phyloP scores from a whole-genome alignment of 306 rosid genomes.

The Hippophae rhamnoides region DNA sequence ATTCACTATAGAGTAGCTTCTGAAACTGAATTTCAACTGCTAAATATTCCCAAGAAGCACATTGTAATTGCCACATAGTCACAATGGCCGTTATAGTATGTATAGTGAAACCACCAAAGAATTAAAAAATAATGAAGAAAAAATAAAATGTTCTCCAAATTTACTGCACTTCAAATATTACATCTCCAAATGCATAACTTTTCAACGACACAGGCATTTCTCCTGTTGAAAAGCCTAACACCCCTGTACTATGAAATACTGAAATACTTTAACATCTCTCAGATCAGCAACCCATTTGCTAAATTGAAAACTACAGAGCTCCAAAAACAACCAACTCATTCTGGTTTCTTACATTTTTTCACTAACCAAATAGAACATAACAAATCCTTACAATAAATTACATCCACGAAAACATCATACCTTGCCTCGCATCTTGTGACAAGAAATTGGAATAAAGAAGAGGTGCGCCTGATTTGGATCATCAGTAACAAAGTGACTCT shows the following conservation, averaged over 20 bases:
- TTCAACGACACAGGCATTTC: not conserved
- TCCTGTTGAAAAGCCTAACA: not conserved
- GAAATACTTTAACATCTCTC: not conserved
- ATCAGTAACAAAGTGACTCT: constrained; percentile 62
- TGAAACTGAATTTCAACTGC: too few relatives aligned
- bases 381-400: not conserved
- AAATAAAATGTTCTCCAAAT: not conserved
- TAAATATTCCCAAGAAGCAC: not conserved
- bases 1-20: not conserved
- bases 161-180: not conserved
- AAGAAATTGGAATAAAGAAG: constrained; percentile 87
- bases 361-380: not conserved
- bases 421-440: constrained; percentile 99
- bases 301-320: constrained; percentile 1
- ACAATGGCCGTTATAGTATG: too few relatives aligned
- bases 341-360: not conserved
- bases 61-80: too few relatives aligned
- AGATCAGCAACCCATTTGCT: constrained; percentile 9
- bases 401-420: constrained; percentile 20
- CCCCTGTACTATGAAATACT: not conserved
- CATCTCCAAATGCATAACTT: not conserved
- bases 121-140: not conserved
- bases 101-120: not conserved
- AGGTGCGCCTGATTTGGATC: constrained; percentile 80
- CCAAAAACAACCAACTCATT: constrained; percentile 5